These are phyloP conservation scores for Angomonas ambiguus DNA, from an alignment of 208 protist genomes.

Conservation along the genomic window DNA sequence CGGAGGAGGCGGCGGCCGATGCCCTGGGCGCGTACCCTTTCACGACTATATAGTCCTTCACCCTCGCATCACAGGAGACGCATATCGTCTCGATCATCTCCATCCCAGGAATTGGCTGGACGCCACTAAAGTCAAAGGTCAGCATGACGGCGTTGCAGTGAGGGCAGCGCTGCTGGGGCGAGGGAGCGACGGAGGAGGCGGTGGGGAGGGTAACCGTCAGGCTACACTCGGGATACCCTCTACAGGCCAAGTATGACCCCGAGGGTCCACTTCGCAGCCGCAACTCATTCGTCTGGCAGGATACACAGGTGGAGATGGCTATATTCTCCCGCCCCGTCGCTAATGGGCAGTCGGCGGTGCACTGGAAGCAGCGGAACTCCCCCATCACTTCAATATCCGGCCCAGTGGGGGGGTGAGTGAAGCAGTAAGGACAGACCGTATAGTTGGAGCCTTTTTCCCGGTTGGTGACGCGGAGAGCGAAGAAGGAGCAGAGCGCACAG, in stretches of 20 bases:
- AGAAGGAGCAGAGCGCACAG: slow-evolving; percentile 70
- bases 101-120: slow-evolving; percentile 61
- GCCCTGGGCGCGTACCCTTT: slow-evolving; percentile 22
- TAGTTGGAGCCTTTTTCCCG: slow-evolving; percentile 67
- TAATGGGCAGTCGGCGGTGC: slow-evolving; percentile 64
- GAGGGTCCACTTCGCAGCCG: slow-evolving; percentile 40
- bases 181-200: slow-evolving; percentile 41
- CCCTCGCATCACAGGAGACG: slow-evolving; percentile 67
- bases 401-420: slow-evolving; percentile 52
- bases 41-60: slow-evolving; percentile 76
- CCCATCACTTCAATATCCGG: slow-evolving; percentile 34
- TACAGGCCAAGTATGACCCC: slow-evolving; percentile 58
- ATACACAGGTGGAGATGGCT: slow-evolving; percentile 52
- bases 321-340: slow-evolving; percentile 61
- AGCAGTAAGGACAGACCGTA: slow-evolving; percentile 77
- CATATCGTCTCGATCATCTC: slow-evolving; percentile 64
- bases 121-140: slow-evolving; percentile 70
- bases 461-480: slow-evolving; percentile 55
- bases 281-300: slow-evolving; percentile 61
- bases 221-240: slow-evolving; percentile 62
- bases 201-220: slow-evolving; percentile 57
- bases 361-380: slow-evolving; percentile 87
- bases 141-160: slow-evolving; percentile 59
- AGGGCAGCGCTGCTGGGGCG: slow-evolving; percentile 40
- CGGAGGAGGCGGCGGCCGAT: neutral